phyloP scores from a whole-genome alignment of 768 basidiomycete genomes.

The Pulveroboletus sp. region DNA sequence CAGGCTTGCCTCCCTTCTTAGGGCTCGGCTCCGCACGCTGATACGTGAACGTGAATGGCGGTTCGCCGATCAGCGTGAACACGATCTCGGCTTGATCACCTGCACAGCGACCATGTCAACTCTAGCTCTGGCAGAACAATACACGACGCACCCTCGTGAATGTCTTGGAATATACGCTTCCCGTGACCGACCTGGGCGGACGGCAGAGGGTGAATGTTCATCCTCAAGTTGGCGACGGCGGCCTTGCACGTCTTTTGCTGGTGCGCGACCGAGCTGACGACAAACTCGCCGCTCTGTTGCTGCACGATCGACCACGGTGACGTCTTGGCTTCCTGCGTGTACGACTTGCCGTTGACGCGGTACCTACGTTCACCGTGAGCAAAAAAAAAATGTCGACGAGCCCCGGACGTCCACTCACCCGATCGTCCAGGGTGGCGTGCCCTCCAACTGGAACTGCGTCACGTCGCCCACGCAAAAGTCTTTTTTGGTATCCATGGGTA shows the following conservation, averaged over 20 bases:
- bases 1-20: conserved; percentile 65
- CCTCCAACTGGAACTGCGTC: conserved; percentile 89
- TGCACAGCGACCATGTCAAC: conserved; percentile 24
- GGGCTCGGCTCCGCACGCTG: conserved; percentile 71
- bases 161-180: conserved; percentile 73
- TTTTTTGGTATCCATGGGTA: conserved; percentile 71
- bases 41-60: conserved; percentile 96
- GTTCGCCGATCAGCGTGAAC: conserved; percentile 85
- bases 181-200: conserved; percentile 88
- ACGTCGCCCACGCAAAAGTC: conserved; percentile 91
- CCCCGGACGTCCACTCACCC: conserved; percentile 44
- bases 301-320: conserved; percentile 86
- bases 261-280: conserved; percentile 84
- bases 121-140: neutral
- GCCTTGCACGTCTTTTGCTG: conserved; percentile 92
- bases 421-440: conserved; percentile 89
- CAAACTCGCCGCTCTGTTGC: conserved; percentile 78
- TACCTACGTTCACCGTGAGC: conserved; percentile 48
- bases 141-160: conserved; percentile 73
- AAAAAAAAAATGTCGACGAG: neutral
- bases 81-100: conserved; percentile 92
- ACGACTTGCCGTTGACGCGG: conserved; percentile 69
- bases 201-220: conserved; percentile 78
- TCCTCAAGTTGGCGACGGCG: conserved; percentile 66
- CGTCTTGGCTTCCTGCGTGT: conserved; percentile 68